Evolutionary conservation across 768 basidiomycete genomes (phyloP).

Genomic region (Mycena galericulata): DNA sequence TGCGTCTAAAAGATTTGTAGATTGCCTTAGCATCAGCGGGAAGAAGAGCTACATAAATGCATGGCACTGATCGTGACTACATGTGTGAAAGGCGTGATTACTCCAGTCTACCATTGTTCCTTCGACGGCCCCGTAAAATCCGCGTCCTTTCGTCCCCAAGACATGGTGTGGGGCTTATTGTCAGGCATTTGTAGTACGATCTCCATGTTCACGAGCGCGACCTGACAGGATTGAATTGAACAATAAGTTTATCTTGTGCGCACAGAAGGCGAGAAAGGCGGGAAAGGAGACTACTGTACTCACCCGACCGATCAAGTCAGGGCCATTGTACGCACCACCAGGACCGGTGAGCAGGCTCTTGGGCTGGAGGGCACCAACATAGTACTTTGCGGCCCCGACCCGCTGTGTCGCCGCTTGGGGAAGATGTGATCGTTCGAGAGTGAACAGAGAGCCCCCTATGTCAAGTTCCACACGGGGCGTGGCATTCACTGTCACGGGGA

Average conservation of each 20-base stretch:
- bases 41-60: too few species aligned
- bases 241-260: too few species aligned
- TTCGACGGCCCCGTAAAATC: too few species aligned
- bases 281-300: background rate
- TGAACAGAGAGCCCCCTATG: constrained; percentile 14
- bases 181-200: background rate
- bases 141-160: background rate
- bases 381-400: background rate
- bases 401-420: background rate
- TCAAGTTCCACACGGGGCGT: constrained; percentile 6
- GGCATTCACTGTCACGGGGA: background rate
- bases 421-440: background rate
- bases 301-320: constrained; percentile 1
- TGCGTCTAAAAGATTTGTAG: too few species aligned
- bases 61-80: too few species aligned
- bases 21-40: too few species aligned
- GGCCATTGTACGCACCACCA: background rate
- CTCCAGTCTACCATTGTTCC: too few species aligned
- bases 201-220: background rate
- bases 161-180: background rate
- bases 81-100: too few species aligned
- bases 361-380: background rate
- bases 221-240: too few species aligned
- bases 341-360: background rate
- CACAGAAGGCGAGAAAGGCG: background rate